phyloP scores from a whole-genome alignment of 345 rosid genomes.

The Excoecaria cochinchinensis region DNA sequence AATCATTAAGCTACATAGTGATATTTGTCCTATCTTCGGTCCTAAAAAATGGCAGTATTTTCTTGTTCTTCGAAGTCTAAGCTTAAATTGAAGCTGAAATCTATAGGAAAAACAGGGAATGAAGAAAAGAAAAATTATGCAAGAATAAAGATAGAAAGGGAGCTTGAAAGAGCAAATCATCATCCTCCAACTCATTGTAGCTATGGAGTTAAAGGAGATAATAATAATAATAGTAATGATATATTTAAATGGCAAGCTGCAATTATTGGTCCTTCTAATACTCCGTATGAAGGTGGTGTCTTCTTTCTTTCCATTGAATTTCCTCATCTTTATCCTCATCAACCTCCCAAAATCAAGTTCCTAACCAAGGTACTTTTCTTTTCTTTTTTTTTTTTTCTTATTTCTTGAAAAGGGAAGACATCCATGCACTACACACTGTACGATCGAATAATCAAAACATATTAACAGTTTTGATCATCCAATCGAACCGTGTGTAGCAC shows the following conservation, averaged over 20 bases:
- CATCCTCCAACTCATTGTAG: slow-evolving; percentile 3
- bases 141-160: not conserved
- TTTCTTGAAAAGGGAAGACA: too few species aligned
- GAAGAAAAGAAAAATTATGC: not conserved
- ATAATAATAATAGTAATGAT: not conserved
- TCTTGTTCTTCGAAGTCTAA: not conserved
- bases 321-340: slow-evolving; percentile 6
- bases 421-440: too few species aligned
- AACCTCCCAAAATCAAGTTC: slow-evolving; percentile 20
- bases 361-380: slow-evolving; percentile 8
- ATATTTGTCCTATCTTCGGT: too few species aligned
- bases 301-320: slow-evolving; percentile 15
- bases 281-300: slow-evolving; percentile 19
- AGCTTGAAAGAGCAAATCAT: slow-evolving; percentile 2
- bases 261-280: slow-evolving; percentile 13
- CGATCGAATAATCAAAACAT: too few species aligned
- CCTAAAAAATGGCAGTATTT: not conserved
- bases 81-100: not conserved
- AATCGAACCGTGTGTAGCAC: too few species aligned
- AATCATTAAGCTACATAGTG: not conserved
- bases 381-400: not conserved
- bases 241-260: slow-evolving; percentile 7
- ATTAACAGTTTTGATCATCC: too few species aligned
- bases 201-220: not conserved
- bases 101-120: not conserved